Percentiles rank a stretch among this genome's conserved stretches.
These are phyloP conservation scores for Phyllosticta citriasiana DNA, from an alignment of 2,329 filamentous ascomycete genomes.

Conservation along the genomic window DNA sequence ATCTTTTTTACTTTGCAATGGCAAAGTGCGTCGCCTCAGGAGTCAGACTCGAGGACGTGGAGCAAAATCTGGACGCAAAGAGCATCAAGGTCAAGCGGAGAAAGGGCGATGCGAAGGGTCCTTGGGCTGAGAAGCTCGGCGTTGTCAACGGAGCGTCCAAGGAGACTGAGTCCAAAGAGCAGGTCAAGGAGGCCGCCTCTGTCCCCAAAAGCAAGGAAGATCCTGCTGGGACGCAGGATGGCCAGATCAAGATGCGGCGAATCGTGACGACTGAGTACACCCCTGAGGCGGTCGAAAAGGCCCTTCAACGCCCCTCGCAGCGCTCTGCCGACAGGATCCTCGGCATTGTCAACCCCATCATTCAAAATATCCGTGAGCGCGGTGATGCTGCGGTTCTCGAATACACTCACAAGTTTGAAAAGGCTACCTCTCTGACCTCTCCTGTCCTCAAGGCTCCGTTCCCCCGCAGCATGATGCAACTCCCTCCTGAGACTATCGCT, in stretches of 20 bases:
- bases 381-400: constrained; percentile 83
- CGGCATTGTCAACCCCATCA: constrained; percentile 82
- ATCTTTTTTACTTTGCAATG: constrained; percentile 90
- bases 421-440: constrained; percentile 80
- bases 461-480: constrained; percentile 71
- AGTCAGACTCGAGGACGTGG: constrained; percentile 78
- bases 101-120: constrained; percentile 86
- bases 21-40: constrained; percentile 80
- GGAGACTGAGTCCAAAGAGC: constrained; percentile 25
- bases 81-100: constrained; percentile 89
- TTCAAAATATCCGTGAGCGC: constrained; percentile 71
- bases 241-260: constrained; percentile 72
- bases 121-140: constrained; percentile 71
- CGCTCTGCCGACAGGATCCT: constrained; percentile 91
- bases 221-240: constrained; percentile 35
- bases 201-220: constrained; percentile 44
- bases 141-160: constrained; percentile 16
- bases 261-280: constrained; percentile 59
- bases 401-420: constrained; percentile 97
- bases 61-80: constrained; percentile 87
- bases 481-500: constrained; percentile 71
- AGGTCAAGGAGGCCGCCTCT: constrained; percentile 42
- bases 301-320: constrained; percentile 81
- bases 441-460: constrained; percentile 88
- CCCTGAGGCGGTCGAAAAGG: constrained; percentile 56